Evolutionary conservation across 257 asterid genomes (phyloP).

Genomic region (Craterostigma plantagineum): DNA sequence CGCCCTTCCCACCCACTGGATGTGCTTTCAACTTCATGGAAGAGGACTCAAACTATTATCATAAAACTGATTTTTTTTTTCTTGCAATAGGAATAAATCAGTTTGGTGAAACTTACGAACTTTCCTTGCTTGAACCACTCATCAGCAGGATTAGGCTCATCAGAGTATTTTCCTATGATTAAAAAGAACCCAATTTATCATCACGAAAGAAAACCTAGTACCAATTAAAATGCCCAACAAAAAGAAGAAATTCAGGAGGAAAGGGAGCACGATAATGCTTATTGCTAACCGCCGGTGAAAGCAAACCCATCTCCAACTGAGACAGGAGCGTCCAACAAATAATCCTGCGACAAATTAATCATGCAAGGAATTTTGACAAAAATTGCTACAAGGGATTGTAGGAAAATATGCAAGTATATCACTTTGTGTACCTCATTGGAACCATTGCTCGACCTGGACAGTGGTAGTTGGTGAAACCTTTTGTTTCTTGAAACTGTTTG

Average conservation of each 20-base stretch:
- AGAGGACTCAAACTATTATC: not conserved
- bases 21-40: slow-evolving; percentile 58
- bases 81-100: not conserved
- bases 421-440: no score
- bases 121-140: slow-evolving; percentile 77
- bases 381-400: no score
- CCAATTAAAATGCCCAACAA: not conserved
- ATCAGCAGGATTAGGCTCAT: slow-evolving; percentile 74
- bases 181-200: no score
- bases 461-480: no score
- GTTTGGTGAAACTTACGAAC: slow-evolving; percentile 21
- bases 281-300: slow-evolving; percentile 67
- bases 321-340: slow-evolving; percentile 65
- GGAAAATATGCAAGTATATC: no score
- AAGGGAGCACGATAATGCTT: not conserved
- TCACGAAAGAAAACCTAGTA: no score
- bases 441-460: no score
- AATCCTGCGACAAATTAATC: slow-evolving; percentile 43
- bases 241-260: not conserved
- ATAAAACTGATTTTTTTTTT: no score
- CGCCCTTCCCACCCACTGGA: slow-evolving; percentile 68
- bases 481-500: slow-evolving; percentile 1
- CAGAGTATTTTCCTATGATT: slow-evolving; percentile 66
- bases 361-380: no score
- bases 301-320: slow-evolving; percentile 82